Evolutionary conservation across 768 basidiomycete species (phyloP).

Genomic region (Hirschioporus abietinus): DNA sequence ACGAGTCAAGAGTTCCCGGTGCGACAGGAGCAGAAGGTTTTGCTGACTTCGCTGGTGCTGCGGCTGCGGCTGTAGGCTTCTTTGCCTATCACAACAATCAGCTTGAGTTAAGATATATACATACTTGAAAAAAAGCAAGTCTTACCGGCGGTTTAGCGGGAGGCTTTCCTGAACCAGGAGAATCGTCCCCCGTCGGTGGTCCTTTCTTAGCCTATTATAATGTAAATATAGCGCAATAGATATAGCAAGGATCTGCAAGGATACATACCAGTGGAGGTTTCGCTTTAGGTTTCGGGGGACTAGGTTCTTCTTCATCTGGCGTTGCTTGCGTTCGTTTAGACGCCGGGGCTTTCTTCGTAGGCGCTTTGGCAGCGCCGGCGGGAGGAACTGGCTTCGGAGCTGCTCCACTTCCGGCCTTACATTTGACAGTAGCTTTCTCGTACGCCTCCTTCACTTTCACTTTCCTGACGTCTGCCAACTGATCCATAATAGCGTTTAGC

Average conservation of each 20-base stretch:
- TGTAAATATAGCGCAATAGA: neutral
- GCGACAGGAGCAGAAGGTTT: constrained; percentile 47
- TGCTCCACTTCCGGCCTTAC: constrained; percentile 58
- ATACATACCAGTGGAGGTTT: constrained; percentile 44
- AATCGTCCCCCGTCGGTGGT: constrained; percentile 29
- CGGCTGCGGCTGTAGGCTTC: constrained; percentile 37
- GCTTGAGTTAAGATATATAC: neutral
- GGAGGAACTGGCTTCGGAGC: constrained; percentile 34
- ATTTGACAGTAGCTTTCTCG: constrained; percentile 89
- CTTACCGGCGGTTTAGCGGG: neutral
- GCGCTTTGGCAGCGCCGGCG: constrained; percentile 21
- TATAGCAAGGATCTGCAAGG: constrained; percentile 5
- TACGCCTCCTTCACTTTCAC: constrained; percentile 91
- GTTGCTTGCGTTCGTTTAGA: constrained; percentile 28
- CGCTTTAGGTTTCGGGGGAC: constrained; percentile 38
- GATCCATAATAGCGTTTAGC: constrained; percentile 81
- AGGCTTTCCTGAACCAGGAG: constrained; percentile 17
- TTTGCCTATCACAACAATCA: constrained; percentile 24
- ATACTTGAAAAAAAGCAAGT: neutral
- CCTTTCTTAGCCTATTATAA: constrained; percentile 50
- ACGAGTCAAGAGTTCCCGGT: constrained; percentile 62
- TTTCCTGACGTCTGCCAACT: constrained; percentile 81
- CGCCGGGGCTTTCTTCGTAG: constrained; percentile 28
- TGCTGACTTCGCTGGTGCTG: constrained; percentile 33
- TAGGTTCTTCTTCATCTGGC: constrained; percentile 26